Evolutionary conservation across 192 early-diverging fungal genomes (phyloP).

Genomic region (Coemansia sp.): DNA sequence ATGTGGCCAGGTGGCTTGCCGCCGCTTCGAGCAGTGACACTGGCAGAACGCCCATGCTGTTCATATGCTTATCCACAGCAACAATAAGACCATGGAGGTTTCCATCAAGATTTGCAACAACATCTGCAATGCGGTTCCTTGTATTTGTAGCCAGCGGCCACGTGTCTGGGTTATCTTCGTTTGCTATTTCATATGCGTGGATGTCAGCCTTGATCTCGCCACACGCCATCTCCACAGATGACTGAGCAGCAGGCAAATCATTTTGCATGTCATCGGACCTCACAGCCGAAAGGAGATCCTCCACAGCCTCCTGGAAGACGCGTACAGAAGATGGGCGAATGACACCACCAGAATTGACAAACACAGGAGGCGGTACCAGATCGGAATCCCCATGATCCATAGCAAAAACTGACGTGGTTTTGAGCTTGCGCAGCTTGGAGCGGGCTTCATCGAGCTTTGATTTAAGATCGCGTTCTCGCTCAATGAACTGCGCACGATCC

Average conservation of each 20-base stretch:
- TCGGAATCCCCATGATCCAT: slow-evolving; percentile 52
- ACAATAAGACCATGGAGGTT: slow-evolving; percentile 69
- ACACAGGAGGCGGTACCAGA: slow-evolving; percentile 54
- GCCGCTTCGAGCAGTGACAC: slow-evolving; percentile 78
- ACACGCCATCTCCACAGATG: slow-evolving; percentile 79
- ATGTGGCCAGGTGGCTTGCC: slow-evolving; percentile 73
- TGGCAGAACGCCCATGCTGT: slow-evolving; percentile 63
- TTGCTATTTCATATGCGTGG: slow-evolving; percentile 60
- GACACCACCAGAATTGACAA: slow-evolving; percentile 60
- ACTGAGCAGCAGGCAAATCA: slow-evolving; percentile 75
- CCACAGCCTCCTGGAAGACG: slow-evolving; percentile 80
- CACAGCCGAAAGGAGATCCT: slow-evolving; percentile 74
- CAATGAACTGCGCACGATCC: slow-evolving; percentile 38
- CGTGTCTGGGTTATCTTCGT: slow-evolving; percentile 28
- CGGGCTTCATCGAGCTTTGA: slow-evolving; percentile 57
- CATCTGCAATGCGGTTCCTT: slow-evolving; percentile 34
- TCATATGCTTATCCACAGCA: slow-evolving; percentile 77
- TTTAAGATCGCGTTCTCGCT: slow-evolving; percentile 49
- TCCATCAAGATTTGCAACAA: slow-evolving; percentile 21
- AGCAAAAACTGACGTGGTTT: slow-evolving; percentile 57
- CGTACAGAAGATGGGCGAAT: slow-evolving; percentile 70
- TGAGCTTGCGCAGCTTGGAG: slow-evolving; percentile 56
- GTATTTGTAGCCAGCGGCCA: slow-evolving; percentile 55
- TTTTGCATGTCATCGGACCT: slow-evolving; percentile 68
- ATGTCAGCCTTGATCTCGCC: slow-evolving; percentile 82